Percentiles rank a stretch among this genome's conserved stretches.
Evolutionary conservation across 164 flowering plant genomes (phyloP).

Genomic region (Dillenia suffruticosa): DNA sequence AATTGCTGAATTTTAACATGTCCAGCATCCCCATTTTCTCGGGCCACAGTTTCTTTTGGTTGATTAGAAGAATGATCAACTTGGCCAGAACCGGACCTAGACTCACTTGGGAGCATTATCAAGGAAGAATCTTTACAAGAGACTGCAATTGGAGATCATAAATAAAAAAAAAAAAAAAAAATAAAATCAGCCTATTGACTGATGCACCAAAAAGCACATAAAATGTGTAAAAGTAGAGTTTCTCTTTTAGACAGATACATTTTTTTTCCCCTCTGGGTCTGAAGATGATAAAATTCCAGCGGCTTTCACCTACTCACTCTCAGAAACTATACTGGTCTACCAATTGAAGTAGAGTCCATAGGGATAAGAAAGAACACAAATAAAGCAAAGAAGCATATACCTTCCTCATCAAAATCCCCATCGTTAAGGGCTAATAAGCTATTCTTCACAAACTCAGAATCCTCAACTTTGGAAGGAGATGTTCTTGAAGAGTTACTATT

Average conservation of each 20-base stretch:
- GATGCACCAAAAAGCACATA: too few species aligned
- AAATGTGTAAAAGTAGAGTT: too few species aligned
- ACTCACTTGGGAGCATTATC: conserved; percentile 14
- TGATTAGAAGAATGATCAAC: conserved; percentile 15
- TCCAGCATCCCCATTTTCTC: conserved; percentile 22
- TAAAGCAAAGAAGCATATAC: conserved; percentile 18
- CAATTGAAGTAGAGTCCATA: too few species aligned
- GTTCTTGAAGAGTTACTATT: conserved; percentile 72
- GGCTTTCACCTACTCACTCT: too few species aligned
- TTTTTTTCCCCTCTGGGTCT: too few species aligned
- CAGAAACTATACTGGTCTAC: too few species aligned
- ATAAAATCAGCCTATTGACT: too few species aligned
- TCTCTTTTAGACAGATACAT: too few species aligned
- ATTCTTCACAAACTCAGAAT: conserved; percentile 58
- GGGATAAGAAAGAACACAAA: too few species aligned
- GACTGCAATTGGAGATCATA: conserved; percentile 14
- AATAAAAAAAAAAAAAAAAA: too few species aligned
- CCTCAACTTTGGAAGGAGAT: conserved; percentile 75
- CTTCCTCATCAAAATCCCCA: conserved; percentile 43
- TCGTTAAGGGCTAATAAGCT: conserved; percentile 47
- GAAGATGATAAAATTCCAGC: too few species aligned
- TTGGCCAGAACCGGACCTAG: conserved; percentile 14
- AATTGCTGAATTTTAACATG: conserved; percentile 28
- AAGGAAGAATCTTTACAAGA: conserved; percentile 20
- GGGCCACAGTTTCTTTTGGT: conserved; percentile 19